Evolutionary conservation across 1,139 yeast genomes (phyloP).

Genomic region (Kurtzmaniella quercitrusa): DNA sequence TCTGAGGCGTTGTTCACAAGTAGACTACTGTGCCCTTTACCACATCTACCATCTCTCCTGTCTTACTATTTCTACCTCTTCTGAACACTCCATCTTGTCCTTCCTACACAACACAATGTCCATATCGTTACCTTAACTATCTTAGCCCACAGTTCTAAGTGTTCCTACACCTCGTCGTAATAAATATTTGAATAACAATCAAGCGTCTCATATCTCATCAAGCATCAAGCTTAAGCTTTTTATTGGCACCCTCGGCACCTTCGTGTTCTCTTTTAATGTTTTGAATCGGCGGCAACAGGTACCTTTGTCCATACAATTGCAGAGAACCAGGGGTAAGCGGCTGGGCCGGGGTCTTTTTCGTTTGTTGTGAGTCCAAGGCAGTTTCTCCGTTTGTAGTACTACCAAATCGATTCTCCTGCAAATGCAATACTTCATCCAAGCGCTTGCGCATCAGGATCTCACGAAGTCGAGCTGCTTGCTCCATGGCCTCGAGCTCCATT

Average conservation of each 20-base stretch:
- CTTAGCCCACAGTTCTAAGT: not conserved
- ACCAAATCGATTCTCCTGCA: constrained; percentile 14
- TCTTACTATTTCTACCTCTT: too few species aligned
- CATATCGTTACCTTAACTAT: not conserved
- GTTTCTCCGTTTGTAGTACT: constrained; percentile 1
- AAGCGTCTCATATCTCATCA: constrained; percentile 1
- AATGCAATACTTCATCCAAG: constrained; percentile 39
- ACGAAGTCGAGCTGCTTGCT: constrained; percentile 52
- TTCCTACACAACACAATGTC: too few species aligned
- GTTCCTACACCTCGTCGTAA: not conserved
- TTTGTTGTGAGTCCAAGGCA: not conserved
- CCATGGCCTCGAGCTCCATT: constrained; percentile 72
- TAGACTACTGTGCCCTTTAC: too few species aligned
- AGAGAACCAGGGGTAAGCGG: constrained; percentile 1
- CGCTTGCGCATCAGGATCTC: constrained; percentile 47
- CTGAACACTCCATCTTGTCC: too few species aligned
- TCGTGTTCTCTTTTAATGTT: constrained; percentile 6
- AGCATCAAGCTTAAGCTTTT: constrained; percentile 5
- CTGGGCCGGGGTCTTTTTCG: not conserved
- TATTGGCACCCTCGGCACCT: constrained; percentile 2
- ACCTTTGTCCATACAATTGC: constrained; percentile 3
- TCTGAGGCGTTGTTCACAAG: too few species aligned
- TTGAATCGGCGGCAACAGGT: constrained; percentile 7
- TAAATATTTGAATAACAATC: not conserved
- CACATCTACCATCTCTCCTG: too few species aligned